Conservation (phyloP, 148 eudicot genomes). For the Vaccinium vitisidaea region DNA sequence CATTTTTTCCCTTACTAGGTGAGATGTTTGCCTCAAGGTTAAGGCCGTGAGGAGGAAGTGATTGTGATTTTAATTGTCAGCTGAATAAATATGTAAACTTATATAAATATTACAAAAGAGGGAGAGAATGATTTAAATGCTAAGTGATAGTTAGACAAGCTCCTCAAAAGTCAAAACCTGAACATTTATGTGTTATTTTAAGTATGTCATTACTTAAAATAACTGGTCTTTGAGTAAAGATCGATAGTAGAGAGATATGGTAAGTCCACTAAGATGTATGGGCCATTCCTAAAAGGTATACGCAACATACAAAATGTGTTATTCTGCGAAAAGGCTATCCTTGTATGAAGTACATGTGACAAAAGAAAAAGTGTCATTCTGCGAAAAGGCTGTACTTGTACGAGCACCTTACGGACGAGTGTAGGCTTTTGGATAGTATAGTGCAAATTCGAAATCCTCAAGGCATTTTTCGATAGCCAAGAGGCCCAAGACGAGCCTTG, state of each 20-base stretch:
- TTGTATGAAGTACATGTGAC: not conserved
- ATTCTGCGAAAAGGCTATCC: not conserved
- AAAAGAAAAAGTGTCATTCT: not conserved
- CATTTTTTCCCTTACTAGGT: not conserved
- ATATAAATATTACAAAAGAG: not conserved
- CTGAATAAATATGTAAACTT: not conserved
- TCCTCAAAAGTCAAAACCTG: not conserved
- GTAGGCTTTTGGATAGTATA: not conserved
- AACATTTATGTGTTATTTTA: not conserved
- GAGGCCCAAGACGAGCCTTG: not conserved
- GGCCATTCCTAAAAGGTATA: not conserved
- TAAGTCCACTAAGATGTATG: not conserved
- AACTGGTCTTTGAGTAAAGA: not conserved
- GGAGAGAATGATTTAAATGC: not conserved
- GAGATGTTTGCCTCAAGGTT: not conserved
- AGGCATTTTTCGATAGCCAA: not conserved
- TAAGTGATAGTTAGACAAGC: not conserved
- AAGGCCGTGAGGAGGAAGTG: not conserved
- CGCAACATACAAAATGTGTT: not conserved
- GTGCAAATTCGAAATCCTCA: not conserved
- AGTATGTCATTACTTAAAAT: not conserved
- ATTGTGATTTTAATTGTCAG: not conserved
- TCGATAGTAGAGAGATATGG: not conserved
- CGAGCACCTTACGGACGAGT: not conserved
- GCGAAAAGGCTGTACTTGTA: not conserved